A percentile compares a stretch with the other conserved stretches of the same genome.
Evolutionary conservation across 331 rosid species (phyloP).

Genomic region (Malus hybrid): DNA sequence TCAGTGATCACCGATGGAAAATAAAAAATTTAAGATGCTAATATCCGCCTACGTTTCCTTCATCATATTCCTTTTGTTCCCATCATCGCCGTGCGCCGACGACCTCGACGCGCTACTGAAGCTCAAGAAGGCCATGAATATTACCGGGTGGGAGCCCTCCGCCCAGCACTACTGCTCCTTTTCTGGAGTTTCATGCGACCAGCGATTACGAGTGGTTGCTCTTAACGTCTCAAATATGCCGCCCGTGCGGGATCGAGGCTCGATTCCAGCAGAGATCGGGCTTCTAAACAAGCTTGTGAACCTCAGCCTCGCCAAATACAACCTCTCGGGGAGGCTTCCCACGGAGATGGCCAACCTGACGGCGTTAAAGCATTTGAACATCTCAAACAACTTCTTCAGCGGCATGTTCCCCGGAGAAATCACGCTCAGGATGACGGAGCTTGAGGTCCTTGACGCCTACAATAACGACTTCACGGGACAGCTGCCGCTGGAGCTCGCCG

Average conservation of each 20-base stretch:
- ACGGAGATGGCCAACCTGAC: constrained; percentile 40
- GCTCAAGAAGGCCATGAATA: constrained; percentile 49
- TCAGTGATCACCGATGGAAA: too few species aligned
- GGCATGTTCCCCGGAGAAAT: constrained; percentile 41
- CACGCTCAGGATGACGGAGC: constrained; percentile 29
- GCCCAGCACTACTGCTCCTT: constrained; percentile 46
- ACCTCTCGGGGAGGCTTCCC: constrained; percentile 58
- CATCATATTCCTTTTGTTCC: too few species aligned
- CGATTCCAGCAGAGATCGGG: constrained; percentile 63
- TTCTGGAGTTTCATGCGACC: constrained; percentile 53
- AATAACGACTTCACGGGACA: constrained; percentile 55
- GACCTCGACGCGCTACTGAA: constrained; percentile 56
- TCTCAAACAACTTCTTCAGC: constrained; percentile 55
- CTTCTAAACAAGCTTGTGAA: constrained; percentile 35
- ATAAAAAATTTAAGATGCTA: too few species aligned
- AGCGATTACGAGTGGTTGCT: constrained; percentile 27
- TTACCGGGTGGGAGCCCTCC: constrained; percentile 42
- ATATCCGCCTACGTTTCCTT: too few species aligned
- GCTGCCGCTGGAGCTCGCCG: constrained; percentile 41
- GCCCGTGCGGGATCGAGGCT: constrained; percentile 23
- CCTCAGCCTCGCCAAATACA: constrained; percentile 36
- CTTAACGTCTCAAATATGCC: constrained; percentile 39
- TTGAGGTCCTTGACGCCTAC: constrained; percentile 51
- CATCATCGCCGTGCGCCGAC: not conserved
- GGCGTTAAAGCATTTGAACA: constrained; percentile 42